Base-by-base conservation (phyloP, 116 monocot genomes). In the Phalaenopsis hybrid region DNA sequence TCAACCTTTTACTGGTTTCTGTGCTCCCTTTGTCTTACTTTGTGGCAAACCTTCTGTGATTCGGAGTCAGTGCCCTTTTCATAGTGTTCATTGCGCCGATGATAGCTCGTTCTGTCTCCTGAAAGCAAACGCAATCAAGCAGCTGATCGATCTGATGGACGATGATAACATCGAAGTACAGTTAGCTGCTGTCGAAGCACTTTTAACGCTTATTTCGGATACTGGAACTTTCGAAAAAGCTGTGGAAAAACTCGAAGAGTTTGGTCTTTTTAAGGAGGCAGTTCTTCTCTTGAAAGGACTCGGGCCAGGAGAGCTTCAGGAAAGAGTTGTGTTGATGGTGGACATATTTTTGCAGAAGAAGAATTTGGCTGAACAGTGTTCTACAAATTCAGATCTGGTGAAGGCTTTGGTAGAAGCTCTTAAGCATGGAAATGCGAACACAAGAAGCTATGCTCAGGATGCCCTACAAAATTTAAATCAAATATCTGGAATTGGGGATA, bases 401-500 rank as follows among this genome's bases (percentile, higher is more conserved):
- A 87, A 72, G 68, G 80, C 89, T 79, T 81, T 89, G 85, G 78
- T 85, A 4, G 89, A 85, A 78, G 89, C 89, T 57, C 73, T 89
- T 28, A 87, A 78, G 65, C 77, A 87, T 59, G 89, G 89, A 15
- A 85, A 78, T 70, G 33, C 72, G 9, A 85, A 85, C 58, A 83
- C 90, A 5, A 90, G 61, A 79, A 83, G 81, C 81, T 43, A 76
- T 85, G 83, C 85, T 21, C 90, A 85, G 77, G 85, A 85, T 69
- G 85, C 81, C 11, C 82, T 90, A 10, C 85, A 85, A 8, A 88
- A 86, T 51, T 55, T 90, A 68, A 87, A 85, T 55, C 79, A 87
- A 81, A 55, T 90, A 65, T 90, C 88, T 33, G 90, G 87, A 44
- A 85, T 88, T 59, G 90, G 90, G 43, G 82, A 85, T 21, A 88